phyloP scores from a whole-genome alignment of 2,329 filamentous ascomycete species.

The Phaeosphaeriaceae sp. region DNA sequence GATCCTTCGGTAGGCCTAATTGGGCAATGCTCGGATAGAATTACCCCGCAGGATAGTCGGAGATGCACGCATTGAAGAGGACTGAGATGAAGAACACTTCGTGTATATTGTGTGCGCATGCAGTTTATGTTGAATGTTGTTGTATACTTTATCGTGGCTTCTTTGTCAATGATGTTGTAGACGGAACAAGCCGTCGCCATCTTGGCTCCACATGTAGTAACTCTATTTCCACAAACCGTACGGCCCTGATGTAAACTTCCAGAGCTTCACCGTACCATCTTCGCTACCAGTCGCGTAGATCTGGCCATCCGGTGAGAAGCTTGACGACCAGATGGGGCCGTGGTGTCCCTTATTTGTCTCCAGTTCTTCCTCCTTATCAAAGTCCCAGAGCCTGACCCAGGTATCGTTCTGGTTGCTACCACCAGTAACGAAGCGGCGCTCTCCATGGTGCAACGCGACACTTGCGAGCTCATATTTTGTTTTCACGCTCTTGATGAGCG shows the following conservation, averaged over 20 bases:
- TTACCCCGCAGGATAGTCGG: constrained; percentile 18
- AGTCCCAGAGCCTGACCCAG: constrained; percentile 94
- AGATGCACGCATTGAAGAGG: neutral
- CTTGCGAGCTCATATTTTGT: constrained; percentile 88
- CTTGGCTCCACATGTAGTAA: neutral
- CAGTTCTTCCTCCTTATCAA: constrained; percentile 81
- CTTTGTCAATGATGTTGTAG: neutral
- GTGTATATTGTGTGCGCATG: neutral
- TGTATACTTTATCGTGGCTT: neutral
- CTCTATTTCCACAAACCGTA: constrained; percentile 69
- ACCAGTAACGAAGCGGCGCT: constrained; percentile 85
- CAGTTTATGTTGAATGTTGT: neutral
- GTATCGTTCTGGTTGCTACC: constrained; percentile 80
- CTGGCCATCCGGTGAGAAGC: constrained; percentile 94
- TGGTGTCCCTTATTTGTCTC: constrained; percentile 97
- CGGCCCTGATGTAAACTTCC: constrained; percentile 70
- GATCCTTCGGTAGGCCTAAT: constrained; percentile 32
- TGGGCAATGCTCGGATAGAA: constrained; percentile 24
- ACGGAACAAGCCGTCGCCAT: neutral
- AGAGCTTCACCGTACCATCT: constrained; percentile 95
- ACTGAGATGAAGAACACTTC: neutral
- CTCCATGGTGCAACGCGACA: constrained; percentile 83
- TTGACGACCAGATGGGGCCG: constrained; percentile 94
- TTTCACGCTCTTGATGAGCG: constrained; percentile 77
- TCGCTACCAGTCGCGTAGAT: constrained; percentile 96